Base-by-base conservation (phyloP, 2,329 filamentous ascomycete genomes). In the Fusarium armeniacum region DNA sequence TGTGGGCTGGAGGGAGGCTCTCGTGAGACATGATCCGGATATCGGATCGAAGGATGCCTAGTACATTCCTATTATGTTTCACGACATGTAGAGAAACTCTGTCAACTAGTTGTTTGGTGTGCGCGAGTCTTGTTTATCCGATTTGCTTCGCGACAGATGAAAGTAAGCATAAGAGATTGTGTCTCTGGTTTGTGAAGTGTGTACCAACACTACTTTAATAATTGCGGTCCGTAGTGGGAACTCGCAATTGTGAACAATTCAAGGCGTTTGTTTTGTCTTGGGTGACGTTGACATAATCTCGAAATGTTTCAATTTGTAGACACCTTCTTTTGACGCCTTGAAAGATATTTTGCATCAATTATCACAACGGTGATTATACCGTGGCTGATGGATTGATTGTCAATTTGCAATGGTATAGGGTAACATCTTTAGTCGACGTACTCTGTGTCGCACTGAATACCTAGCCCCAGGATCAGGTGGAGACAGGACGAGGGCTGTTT, bases 41-140 rank as follows among this genome's bases (percentile, higher is more conserved):
- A 20, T 26, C 38, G 15, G n/a, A 11, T 12, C 20, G 20, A 13
- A 35, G 9, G 13, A 33, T 33, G 12, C 35, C 11, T 24, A 10
- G 30, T 10, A 33, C 62, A 65, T 66, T 61, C 62, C 62, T 26
- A 11, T 6, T 1, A 3, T 65, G 61, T 65, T 61, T 54, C 53
- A 49, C 3, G 8, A 20, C 20, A 2, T 28, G 12, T 16, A 8
- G 26, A 8, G 10, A 15, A 4, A 12, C 3, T 12, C 9, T 3
- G 12, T 40, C 9, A 9, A 40, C 24, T 20, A 51, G 40, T 22
- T 40, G 11, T 0, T 6, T 16, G 9, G 15, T 1, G 11, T 33
- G n/a, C 8, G 12, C 4, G 1, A 26, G n/a, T 5, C 15, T 6
- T 6, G 2, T 20, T 8, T 15, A 2, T 24, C 18, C 18, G 33